Base-by-base conservation (phyloP, 352 stramenopile genomes). In the Globisporangium apiculatum region DNA sequence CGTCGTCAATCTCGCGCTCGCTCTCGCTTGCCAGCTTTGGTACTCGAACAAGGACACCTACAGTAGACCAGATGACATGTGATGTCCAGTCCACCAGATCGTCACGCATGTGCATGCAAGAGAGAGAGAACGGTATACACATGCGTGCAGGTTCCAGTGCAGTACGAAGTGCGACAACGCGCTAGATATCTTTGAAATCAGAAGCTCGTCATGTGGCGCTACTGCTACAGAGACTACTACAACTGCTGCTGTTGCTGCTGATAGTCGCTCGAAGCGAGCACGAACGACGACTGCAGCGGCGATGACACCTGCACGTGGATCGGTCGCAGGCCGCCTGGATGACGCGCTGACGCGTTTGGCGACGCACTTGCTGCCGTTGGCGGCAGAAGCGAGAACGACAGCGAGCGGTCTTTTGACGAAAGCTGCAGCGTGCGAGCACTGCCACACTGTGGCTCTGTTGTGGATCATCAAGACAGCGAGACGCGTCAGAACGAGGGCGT, bases 271-370 rank as follows among this genome's bases (percentile, higher is more conserved):
- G 71, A 18, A 7, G 68, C 57, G 7, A 89, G 63, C 24, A 82
- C 63, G 40, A 86, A 83, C 6, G 76, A 87, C 7, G 76, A 76
- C 17, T 83, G 75, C 41, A 81, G 47, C 6, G 64, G 51, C 6
- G 55, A 14, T 8, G 59, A 36, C 12, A 50, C 40, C 8, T 61
- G 54, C 4, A 46, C 43, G 15, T 60, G 42, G 17, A 64, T 60
- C 38, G 70, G 67, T 4, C 65, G 57, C 24, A 81, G 41, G 4
- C 64, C 57, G 18, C 67, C 70, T 36, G 67, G 57, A 8, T 35
- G 35, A 3, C 69, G 64, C 1, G 61, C n/a, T 0, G 62, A 49
- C 10, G 46, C 6, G 12, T 50, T 50, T 15, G 56, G 40, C 24
- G 48, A 51, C 8, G 14, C 41, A 3, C 56, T 38, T 3, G 40